Conservation (phyloP, 108 stramenopile genomes). For the Nitzschia sp. region DNA sequence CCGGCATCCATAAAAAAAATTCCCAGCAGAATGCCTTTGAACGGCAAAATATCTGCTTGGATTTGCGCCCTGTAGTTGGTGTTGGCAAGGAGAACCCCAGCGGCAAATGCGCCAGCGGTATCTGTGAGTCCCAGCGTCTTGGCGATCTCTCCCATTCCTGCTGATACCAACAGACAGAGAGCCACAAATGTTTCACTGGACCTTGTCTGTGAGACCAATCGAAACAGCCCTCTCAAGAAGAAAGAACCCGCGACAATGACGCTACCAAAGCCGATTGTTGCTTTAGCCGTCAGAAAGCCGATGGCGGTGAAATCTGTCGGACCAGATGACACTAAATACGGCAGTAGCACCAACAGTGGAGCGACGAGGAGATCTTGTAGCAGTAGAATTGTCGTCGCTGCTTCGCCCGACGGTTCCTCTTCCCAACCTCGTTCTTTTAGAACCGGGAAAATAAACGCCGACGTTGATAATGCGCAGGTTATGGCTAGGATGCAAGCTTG, state of each 20-base stretch:
- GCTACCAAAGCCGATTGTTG: constrained; percentile 64
- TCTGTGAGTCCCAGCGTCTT: constrained; percentile 65
- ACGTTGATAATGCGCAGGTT: constrained; percentile 63
- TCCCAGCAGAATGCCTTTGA: constrained; percentile 73
- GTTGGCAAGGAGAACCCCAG: constrained; percentile 80
- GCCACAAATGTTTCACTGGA: constrained; percentile 80
- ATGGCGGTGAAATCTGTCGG: constrained; percentile 62
- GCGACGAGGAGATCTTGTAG: constrained; percentile 82
- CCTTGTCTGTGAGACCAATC: constrained; percentile 51
- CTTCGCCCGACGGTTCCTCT: constrained; percentile 54
- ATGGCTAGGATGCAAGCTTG: constrained; percentile 63
- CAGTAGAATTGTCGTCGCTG: constrained; percentile 65
- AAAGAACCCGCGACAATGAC: constrained; percentile 57
- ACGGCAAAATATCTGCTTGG: constrained; percentile 75
- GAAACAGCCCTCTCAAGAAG: constrained; percentile 52
- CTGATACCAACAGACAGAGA: constrained; percentile 60
- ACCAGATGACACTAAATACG: constrained; percentile 57
- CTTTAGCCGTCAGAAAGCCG: constrained; percentile 65
- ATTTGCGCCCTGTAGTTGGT: constrained; percentile 79
- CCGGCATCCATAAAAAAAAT: constrained; percentile 85
- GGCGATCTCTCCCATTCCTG: constrained; percentile 70
- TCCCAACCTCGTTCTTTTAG: constrained; percentile 73
- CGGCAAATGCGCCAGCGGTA: constrained; percentile 80
- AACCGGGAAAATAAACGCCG: constrained; percentile 77
- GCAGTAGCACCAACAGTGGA: constrained; percentile 68